These are phyloP conservation scores for Thymus mandschuricus DNA, from an alignment of 257 asterid species.

Conservation along the genomic window DNA sequence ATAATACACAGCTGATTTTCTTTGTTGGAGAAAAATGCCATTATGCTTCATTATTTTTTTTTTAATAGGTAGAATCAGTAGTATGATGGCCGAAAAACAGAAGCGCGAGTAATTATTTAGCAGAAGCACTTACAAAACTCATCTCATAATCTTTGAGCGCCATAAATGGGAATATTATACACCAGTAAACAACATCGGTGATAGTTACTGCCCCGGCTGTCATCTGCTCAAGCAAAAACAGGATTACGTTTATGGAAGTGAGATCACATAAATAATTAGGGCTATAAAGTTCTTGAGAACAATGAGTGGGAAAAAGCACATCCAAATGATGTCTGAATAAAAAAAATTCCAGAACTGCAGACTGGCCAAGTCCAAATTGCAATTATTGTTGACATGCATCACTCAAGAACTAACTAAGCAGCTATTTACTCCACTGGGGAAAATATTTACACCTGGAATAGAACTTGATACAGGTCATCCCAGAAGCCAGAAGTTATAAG, in stretches of 20 bases:
- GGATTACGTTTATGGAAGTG: conserved; percentile 24
- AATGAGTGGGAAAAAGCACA: not conserved
- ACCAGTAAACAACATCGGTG: conserved; percentile 83
- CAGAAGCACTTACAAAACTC: conserved; percentile 73
- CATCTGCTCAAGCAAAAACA: conserved; percentile 57
- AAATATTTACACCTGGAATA: conserved; percentile 67
- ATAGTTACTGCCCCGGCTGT: conserved; percentile 91
- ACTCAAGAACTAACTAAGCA: conserved; percentile 18
- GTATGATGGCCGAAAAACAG: conserved; percentile 6
- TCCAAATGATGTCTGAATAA: not conserved
- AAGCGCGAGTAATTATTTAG: conserved; percentile 24
- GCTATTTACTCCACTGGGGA: not conserved
- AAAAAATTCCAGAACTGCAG: not conserved
- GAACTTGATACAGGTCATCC: conserved; percentile 59
- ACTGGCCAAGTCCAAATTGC: not conserved
- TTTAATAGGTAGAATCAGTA: conserved; percentile 15
- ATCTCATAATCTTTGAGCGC: conserved; percentile 70
- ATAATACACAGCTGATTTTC: not conserved
- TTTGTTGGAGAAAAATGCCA: conserved; percentile 2
- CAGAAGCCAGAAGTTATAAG: conserved; percentile 39
- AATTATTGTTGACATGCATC: no score
- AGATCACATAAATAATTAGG: conserved; percentile 16
- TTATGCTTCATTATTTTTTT: not conserved
- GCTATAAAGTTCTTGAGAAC: not conserved
- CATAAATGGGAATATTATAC: conserved; percentile 76